Conservation (phyloP, 495 filamentous ascomycete genomes). For the Neurospora sp. region DNA sequence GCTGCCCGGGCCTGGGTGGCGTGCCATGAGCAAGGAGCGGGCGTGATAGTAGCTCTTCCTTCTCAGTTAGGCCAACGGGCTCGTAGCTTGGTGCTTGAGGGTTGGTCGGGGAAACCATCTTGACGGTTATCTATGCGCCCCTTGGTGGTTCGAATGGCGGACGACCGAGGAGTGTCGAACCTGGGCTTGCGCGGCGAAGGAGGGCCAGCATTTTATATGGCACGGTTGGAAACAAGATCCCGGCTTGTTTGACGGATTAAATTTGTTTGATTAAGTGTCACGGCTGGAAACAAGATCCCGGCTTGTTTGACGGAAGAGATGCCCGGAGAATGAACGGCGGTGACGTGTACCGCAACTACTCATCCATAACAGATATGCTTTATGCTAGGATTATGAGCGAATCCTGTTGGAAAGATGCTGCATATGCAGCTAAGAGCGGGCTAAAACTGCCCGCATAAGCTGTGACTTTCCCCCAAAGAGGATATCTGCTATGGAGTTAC, state of each 20-base stretch:
- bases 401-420: too few relatives aligned
- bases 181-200: background rate
- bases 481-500: background rate
- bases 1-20: background rate
- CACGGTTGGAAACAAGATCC: background rate
- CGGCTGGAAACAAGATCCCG: background rate
- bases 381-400: too few relatives aligned
- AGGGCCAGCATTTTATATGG: background rate
- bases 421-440: too few relatives aligned
- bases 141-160: background rate
- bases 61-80: constrained; percentile 5
- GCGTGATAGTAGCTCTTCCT: background rate
- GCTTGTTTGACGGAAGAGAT: background rate
- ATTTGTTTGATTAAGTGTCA: background rate
- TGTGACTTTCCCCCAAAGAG: too few relatives aligned
- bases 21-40: background rate
- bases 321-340: background rate
- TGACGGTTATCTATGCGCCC: background rate
- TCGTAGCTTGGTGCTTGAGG: constrained; percentile 3
- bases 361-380: too few relatives aligned
- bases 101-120: background rate
- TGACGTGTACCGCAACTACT: background rate
- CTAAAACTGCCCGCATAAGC: too few relatives aligned
- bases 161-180: background rate
- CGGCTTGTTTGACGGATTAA: background rate